Percentiles rank a stretch among this genome's conserved stretches.
Evolutionary conservation across 2,329 filamentous ascomycete species (phyloP).

Genomic region (Botrytis galanthina): DNA sequence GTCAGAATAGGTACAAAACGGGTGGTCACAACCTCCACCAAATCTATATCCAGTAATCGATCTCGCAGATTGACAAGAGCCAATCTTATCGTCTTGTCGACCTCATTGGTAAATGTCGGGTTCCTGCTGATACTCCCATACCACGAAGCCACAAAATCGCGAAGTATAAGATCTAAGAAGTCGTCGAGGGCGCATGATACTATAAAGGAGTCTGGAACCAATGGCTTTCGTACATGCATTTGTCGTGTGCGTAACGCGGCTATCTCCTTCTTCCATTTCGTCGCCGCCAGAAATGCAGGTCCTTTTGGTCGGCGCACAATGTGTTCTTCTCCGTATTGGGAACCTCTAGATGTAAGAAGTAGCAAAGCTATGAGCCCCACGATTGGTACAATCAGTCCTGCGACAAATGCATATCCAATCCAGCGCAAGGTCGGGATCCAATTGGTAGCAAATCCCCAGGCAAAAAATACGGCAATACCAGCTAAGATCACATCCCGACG

Average conservation of each 20-base stretch:
- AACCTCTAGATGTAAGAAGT: slow-evolving; percentile 58
- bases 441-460: slow-evolving; percentile 82
- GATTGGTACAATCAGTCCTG: slow-evolving; percentile 59
- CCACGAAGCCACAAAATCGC: slow-evolving; percentile 87
- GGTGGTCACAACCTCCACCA: slow-evolving; percentile 79
- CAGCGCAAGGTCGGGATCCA: slow-evolving; percentile 82
- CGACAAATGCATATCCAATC: slow-evolving; percentile 77
- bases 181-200: slow-evolving; percentile 79
- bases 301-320: slow-evolving; percentile 45
- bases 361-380: slow-evolving; percentile 57
- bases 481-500: slow-evolving; percentile 69
- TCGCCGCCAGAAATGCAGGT: slow-evolving; percentile 59
- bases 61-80: slow-evolving; percentile 71
- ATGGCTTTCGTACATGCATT: slow-evolving; percentile 63
- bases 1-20: slow-evolving; percentile 86
- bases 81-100: slow-evolving; percentile 75
- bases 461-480: slow-evolving; percentile 69
- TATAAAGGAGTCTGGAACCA: slow-evolving; percentile 73
- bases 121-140: slow-evolving; percentile 82
- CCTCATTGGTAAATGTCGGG: slow-evolving; percentile 77
- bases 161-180: slow-evolving; percentile 70
- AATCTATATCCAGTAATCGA: slow-evolving; percentile 70
- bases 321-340: slow-evolving; percentile 43
- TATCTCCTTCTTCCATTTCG: slow-evolving; percentile 69
- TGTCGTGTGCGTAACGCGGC: slow-evolving; percentile 63